Evolutionary conservation across 2,329 filamentous ascomycete species (phyloP).

Genomic region (Leptodontidium sp.): DNA sequence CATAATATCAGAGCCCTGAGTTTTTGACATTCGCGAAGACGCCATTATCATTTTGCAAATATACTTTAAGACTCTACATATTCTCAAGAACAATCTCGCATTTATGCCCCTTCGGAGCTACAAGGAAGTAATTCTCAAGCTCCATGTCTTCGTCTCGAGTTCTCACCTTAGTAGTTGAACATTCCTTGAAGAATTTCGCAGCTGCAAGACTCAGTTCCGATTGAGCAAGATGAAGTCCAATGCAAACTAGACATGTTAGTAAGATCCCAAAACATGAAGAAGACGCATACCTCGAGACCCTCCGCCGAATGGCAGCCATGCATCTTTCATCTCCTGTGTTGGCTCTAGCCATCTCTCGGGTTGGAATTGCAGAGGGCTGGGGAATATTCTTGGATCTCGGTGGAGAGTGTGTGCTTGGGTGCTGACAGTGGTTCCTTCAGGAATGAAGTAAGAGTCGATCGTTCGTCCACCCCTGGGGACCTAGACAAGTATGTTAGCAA

Average conservation of each 20-base stretch:
- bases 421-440: conserved; percentile 45
- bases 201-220: conserved; percentile 63
- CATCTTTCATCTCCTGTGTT: conserved; percentile 54
- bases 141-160: conserved; percentile 51
- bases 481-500: no score
- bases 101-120: conserved; percentile 44
- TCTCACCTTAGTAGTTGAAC: conserved; percentile 49
- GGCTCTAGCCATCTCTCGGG: conserved; percentile 50
- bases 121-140: conserved; percentile 47
- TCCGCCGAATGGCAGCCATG: conserved; percentile 61
- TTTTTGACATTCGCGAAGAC: no score
- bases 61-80: no score
- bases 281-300: conserved; percentile 53
- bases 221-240: conserved; percentile 64
- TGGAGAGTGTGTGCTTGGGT: conserved; percentile 52
- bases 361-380: conserved; percentile 46
- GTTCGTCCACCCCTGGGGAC: conserved; percentile 44
- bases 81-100: no score
- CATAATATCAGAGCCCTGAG: no score
- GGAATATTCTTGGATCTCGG: conserved; percentile 48
- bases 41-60: no score
- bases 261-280: neutral
- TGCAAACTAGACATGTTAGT: conserved; percentile 50
- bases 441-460: conserved; percentile 47
- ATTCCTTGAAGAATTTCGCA: conserved; percentile 60